phyloP scores from a whole-genome alignment of 495 filamentous ascomycete species.

The Hypoxylon lienhwacheense region DNA sequence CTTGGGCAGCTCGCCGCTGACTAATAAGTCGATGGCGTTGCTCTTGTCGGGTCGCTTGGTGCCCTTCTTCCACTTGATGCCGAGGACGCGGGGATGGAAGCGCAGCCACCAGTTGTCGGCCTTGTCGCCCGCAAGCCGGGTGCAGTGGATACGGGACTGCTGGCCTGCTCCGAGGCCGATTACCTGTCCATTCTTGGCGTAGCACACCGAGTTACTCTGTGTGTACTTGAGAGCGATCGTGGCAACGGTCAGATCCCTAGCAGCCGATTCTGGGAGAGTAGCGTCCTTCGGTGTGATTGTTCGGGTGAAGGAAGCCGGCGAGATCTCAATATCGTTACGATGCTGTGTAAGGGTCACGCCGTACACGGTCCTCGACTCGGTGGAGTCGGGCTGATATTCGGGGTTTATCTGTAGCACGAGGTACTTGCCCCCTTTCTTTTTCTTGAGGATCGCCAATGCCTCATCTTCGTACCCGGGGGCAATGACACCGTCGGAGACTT shows the following conservation, averaged over 20 bases:
- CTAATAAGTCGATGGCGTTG: conserved; percentile 95
- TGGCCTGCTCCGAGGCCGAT: conserved; percentile 94
- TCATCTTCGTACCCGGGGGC: conserved; percentile 82
- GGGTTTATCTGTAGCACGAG: conserved; percentile 93
- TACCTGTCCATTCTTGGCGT: conserved; percentile 91
- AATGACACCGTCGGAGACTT: conserved; percentile 96
- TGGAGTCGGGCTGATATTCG: conserved; percentile 71
- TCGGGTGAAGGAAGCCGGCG: conserved; percentile 78
- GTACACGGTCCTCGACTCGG: conserved; percentile 83
- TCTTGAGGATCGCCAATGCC: conserved; percentile 87
- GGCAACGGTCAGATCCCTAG: conserved; percentile 89
- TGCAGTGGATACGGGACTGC: conserved; percentile 98
- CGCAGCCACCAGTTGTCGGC: conserved; percentile 99
- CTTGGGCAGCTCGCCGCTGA: conserved; percentile 82
- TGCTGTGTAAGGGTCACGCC: conserved; percentile 83
- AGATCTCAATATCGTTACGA: conserved; percentile 88
- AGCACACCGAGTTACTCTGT: conserved; percentile 98
- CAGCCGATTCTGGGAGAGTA: conserved; percentile 73
- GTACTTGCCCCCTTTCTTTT: conserved; percentile 98
- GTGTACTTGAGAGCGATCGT: conserved; percentile 98
- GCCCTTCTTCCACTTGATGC: conserved; percentile 94
- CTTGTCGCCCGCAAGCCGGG: conserved; percentile 96
- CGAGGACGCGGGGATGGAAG: conserved; percentile 84
- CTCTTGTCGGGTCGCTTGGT: conserved; percentile 95
- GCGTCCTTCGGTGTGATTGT: conserved; percentile 84